A percentile compares a stretch with the other conserved stretches of the same genome.
Evolutionary conservation across 768 basidiomycete genomes (phyloP).

Genomic region (Auriscalpium vulgare): DNA sequence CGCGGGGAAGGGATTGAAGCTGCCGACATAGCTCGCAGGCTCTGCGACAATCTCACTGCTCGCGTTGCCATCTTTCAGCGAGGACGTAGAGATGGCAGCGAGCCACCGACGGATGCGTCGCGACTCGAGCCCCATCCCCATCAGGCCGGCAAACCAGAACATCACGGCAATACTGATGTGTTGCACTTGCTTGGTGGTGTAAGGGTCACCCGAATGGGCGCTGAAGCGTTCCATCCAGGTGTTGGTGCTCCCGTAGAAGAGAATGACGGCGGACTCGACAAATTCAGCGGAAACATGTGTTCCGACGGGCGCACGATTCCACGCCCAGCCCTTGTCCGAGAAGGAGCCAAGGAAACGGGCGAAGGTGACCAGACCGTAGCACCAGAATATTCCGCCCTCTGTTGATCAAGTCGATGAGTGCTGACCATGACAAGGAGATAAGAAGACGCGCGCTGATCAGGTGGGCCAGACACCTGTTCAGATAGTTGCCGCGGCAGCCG

Average conservation of each 20-base stretch:
- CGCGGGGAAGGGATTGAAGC: conserved; percentile 91
- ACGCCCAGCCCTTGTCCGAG: conserved; percentile 87
- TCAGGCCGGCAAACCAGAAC: conserved; percentile 90
- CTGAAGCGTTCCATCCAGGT: conserved; percentile 98
- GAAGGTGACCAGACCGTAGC: conserved; percentile 82
- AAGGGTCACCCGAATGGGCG: conserved; percentile 70
- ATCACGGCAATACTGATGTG: conserved; percentile 93
- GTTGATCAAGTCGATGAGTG: conserved; percentile 1
- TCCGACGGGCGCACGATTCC: conserved; percentile 61
- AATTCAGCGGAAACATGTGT: conserved; percentile 57
- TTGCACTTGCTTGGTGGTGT: conserved; percentile 85
- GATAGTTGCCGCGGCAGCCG: conserved; percentile 69
- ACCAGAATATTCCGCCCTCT: conserved; percentile 93
- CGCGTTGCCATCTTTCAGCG: conserved; percentile 16
- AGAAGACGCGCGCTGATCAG: conserved; percentile 62
- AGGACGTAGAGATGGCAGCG: conserved; percentile 42
- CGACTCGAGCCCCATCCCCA: conserved; percentile 88
- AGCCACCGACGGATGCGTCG: conserved; percentile 67
- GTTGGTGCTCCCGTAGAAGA: conserved; percentile 83
- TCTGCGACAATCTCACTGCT: conserved; percentile 43
- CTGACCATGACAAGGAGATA: neutral
- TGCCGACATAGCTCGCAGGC: conserved; percentile 64
- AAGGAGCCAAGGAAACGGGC: conserved; percentile 92
- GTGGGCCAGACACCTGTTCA: conserved; percentile 85
- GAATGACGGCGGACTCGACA: conserved; percentile 73